A percentile compares a stretch with the other conserved stretches of the same genome.
Evolutionary conservation across 345 rosid species (phyloP).

Genomic region (Acer negundo): DNA sequence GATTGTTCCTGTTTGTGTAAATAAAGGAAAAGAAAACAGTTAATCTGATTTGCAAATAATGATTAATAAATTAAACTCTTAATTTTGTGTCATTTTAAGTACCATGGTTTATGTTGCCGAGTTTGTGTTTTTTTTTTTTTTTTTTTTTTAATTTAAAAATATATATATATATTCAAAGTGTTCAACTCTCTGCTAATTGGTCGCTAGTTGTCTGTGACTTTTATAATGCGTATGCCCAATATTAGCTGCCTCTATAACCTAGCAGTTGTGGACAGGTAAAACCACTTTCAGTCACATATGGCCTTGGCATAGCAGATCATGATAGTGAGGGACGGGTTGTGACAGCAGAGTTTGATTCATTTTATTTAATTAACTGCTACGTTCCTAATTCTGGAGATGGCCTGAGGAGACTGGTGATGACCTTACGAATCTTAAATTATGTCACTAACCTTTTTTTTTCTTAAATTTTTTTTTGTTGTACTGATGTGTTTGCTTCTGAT

Average conservation of each 20-base stretch:
- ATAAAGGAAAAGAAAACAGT: background rate
- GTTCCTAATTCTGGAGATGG: constrained; percentile 99
- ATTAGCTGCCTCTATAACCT: constrained; percentile 1
- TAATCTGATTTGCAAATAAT: background rate
- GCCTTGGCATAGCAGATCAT: constrained; percentile 76
- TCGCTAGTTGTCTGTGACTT: background rate
- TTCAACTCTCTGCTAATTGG: constrained; percentile 1
- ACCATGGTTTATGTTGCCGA: background rate
- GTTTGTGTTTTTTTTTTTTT: background rate
- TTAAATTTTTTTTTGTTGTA: background rate
- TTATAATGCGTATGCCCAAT: constrained; percentile 3
- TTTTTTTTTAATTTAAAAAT: background rate
- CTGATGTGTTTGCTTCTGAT: constrained; percentile 23
- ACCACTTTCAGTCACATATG: constrained; percentile 84
- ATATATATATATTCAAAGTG: background rate
- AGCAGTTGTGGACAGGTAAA: constrained; percentile 56
- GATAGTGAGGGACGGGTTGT: constrained; percentile 88
- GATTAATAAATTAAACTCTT: background rate
- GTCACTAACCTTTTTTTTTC: background rate
- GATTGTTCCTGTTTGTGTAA: background rate
- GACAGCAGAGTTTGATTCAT: constrained; percentile 84
- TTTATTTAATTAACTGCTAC: constrained; percentile 67
- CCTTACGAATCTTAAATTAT: constrained; percentile 6
- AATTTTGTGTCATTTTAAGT: background rate
- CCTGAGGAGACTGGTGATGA: constrained; percentile 83